Percentiles rank a stretch among this genome's conserved stretches.
Evolutionary conservation across 2,329 filamentous ascomycete genomes (phyloP).

Genomic region (Fusarium chlamydosporum): DNA sequence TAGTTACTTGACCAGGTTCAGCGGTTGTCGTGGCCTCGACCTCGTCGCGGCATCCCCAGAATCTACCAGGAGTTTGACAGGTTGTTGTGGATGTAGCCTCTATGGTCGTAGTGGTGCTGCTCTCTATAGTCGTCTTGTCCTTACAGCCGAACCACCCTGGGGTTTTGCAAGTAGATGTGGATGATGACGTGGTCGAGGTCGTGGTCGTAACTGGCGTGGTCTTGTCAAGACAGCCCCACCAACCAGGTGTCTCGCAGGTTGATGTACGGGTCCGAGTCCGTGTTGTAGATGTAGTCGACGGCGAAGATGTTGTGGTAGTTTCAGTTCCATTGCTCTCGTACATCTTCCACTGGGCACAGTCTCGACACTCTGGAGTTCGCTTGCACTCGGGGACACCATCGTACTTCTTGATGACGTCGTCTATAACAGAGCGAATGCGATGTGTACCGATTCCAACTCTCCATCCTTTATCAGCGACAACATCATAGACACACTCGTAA

Average conservation of each 20-base stretch:
- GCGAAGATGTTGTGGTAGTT: slow-evolving; percentile 73
- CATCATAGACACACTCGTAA: slow-evolving; percentile 90
- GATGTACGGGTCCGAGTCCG: slow-evolving; percentile 83
- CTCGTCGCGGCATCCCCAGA: slow-evolving; percentile 70
- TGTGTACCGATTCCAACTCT: slow-evolving; percentile 92
- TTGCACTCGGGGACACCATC: slow-evolving; percentile 83
- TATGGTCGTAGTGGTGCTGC: slow-evolving; percentile 52
- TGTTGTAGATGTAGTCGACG: slow-evolving; percentile 65
- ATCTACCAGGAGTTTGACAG: slow-evolving; percentile 67
- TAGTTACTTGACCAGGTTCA: slow-evolving; percentile 55
- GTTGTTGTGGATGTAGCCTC: slow-evolving; percentile 52
- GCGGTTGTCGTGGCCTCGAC: slow-evolving; percentile 50
- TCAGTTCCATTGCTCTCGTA: slow-evolving; percentile 92
- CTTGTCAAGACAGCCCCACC: slow-evolving; percentile 86
- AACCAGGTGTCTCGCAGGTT: slow-evolving; percentile 91
- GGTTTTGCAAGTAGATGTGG: slow-evolving; percentile 70
- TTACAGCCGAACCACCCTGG: slow-evolving; percentile 79
- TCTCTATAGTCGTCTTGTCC: slow-evolving; percentile 58
- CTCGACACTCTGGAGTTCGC: slow-evolving; percentile 83
- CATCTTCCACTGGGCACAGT: slow-evolving; percentile 95
- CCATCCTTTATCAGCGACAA: slow-evolving; percentile 92
- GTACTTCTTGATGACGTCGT: slow-evolving; percentile 87
- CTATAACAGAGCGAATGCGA: slow-evolving; percentile 89
- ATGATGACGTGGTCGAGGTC: slow-evolving; percentile 62
- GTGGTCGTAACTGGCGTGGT: slow-evolving; percentile 64